phyloP scores from a whole-genome alignment of 1,284 basidiomycete species.

The Microstroma glucosiphilum region DNA sequence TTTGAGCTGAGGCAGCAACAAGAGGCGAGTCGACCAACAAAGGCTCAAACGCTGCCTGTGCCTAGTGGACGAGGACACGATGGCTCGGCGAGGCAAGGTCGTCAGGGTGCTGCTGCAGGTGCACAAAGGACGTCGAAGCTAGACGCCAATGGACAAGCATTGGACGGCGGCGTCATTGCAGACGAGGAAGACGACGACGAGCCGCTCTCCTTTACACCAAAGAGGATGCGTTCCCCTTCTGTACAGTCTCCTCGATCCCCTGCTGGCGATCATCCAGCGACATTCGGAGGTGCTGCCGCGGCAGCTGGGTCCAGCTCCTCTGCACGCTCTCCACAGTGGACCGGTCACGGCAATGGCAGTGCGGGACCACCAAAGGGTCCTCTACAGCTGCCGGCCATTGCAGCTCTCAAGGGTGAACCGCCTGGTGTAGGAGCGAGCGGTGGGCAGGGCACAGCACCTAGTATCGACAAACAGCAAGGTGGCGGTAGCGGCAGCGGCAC shows the following conservation, averaged over 20 bases:
- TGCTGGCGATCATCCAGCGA: slow-evolving; percentile 2
- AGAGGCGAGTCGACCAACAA: slow-evolving; percentile 11
- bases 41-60: slow-evolving; percentile 9
- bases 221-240: slow-evolving; percentile 22
- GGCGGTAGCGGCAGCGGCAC: not conserved
- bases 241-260: not conserved
- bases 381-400: not conserved
- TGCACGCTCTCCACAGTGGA: no score
- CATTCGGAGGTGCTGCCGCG: not conserved
- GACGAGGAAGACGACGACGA: slow-evolving; percentile 42
- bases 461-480: no score
- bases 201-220: slow-evolving; percentile 41
- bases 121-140: no score
- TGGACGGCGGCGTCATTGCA: slow-evolving; percentile 13
- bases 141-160: slow-evolving; percentile 4
- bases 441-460: not conserved
- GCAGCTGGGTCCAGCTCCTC: not conserved
- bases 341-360: not conserved
- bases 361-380: not conserved
- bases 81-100: not conserved
- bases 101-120: not conserved
- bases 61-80: not conserved
- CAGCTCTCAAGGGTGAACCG: not conserved
- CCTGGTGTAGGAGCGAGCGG: not conserved
- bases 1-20: slow-evolving; percentile 13